Conservation (phyloP, 179 eudicot species). For the Patellifolia procumbens region DNA sequence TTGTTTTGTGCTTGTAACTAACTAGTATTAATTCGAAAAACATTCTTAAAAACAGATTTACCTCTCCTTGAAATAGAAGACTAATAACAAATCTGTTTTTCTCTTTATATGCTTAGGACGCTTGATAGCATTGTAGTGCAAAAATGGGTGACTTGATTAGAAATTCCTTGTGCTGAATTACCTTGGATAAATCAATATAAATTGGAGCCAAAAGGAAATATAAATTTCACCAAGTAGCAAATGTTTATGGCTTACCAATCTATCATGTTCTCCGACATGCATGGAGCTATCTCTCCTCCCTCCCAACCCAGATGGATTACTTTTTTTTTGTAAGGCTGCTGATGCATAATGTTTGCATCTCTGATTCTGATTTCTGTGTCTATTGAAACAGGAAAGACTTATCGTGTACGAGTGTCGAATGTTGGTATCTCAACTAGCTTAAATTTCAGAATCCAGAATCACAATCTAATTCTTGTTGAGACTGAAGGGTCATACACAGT, state of each 20-base stretch:
- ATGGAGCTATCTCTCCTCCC: not conserved
- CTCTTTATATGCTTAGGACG: too few species aligned
- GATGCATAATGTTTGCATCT: not conserved
- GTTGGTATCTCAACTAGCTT: slow-evolving; percentile 89
- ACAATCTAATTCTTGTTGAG: slow-evolving; percentile 84
- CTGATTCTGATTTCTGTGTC: not conserved
- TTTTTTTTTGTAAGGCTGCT: not conserved
- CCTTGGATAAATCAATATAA: not conserved
- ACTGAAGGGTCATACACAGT: slow-evolving; percentile 95
- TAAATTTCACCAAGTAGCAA: too few species aligned
- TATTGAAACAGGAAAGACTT: slow-evolving; percentile 73
- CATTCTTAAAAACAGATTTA: too few species aligned
- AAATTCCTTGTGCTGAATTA: not conserved
- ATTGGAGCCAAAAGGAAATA: too few species aligned
- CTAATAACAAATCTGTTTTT: too few species aligned
- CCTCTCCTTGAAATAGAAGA: too few species aligned
- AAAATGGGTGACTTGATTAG: not conserved
- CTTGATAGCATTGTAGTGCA: not conserved
- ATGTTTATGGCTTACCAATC: not conserved
- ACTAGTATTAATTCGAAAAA: too few species aligned
- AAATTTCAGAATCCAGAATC: slow-evolving; percentile 94
- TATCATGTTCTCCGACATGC: not conserved
- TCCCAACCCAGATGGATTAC: not conserved
- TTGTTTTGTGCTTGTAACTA: too few species aligned
- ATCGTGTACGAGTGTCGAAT: slow-evolving; percentile 82